Evolutionary conservation across 805 yeast species (phyloP).

Genomic region (Saccharomyces paradoxus): DNA sequence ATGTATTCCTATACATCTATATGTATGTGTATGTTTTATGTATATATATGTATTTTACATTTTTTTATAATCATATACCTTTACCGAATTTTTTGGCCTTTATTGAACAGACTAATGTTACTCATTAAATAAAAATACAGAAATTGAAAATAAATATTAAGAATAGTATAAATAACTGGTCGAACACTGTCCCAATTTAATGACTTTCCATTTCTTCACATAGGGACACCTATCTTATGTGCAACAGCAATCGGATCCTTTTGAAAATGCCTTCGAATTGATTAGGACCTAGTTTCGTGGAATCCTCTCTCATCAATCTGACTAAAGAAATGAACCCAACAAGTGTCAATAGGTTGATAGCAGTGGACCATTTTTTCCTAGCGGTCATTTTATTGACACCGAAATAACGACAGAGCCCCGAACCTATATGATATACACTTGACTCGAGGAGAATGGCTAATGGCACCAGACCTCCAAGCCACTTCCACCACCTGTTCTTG

Average conservation of each 20-base stretch:
- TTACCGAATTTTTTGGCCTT: neutral
- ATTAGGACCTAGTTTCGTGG: conserved; percentile 4
- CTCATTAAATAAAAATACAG: neutral
- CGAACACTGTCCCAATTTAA: neutral
- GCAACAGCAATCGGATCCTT: conserved; percentile 2
- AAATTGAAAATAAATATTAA: conserved; percentile 1
- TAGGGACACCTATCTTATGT: neutral
- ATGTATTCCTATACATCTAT: neutral
- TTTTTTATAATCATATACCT: neutral
- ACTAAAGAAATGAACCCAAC: conserved; percentile 14
- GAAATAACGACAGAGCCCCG: conserved; percentile 19
- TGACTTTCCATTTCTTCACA: neutral
- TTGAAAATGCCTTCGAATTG: conserved; percentile 9
- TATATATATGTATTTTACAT: neutral
- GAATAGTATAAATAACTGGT: neutral
- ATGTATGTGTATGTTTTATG: neutral
- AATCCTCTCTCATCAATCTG: conserved; percentile 7
- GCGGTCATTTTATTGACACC: conserved; percentile 8
- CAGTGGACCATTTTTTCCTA: conserved; percentile 15
- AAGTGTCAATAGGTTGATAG: conserved; percentile 7
- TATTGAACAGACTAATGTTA: neutral
- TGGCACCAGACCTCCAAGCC: conserved; percentile 19
- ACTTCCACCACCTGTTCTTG: conserved; percentile 11
- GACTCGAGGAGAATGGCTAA: conserved; percentile 13
- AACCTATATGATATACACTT: conserved; percentile 20